phyloP scores from a whole-genome alignment of 2,329 filamentous ascomycete genomes.

The Microdochium nivale region DNA sequence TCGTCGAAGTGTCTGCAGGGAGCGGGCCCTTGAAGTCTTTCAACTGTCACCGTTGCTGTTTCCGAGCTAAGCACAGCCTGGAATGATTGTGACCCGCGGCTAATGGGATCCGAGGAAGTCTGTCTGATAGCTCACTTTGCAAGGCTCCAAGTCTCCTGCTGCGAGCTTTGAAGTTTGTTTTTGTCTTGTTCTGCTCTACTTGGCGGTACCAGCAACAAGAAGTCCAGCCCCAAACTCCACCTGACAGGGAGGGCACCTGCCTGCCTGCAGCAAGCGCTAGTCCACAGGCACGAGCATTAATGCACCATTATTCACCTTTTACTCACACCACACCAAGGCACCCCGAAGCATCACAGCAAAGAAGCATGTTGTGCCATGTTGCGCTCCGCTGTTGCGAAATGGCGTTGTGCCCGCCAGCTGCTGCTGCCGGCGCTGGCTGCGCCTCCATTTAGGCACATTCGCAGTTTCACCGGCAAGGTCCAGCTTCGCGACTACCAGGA shows the following conservation, averaged over 20 bases:
- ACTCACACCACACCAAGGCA: neutral
- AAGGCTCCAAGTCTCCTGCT: no score
- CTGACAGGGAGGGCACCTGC: no score
- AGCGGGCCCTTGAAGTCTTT: no score
- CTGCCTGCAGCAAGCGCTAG: no score
- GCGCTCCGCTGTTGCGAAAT: neutral
- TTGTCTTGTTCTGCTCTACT: neutral
- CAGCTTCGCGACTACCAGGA: constrained; percentile 78
- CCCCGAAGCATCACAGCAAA: neutral
- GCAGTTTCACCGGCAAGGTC: constrained; percentile 21
- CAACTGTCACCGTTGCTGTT: no score
- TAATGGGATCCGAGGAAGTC: neutral
- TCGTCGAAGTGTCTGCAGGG: no score
- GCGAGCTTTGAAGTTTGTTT: neutral
- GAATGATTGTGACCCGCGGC: no score
- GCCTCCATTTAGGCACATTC: neutral
- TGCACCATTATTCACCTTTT: no score
- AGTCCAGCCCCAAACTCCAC: neutral
- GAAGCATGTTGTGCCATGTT: neutral
- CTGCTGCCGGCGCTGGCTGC: neutral
- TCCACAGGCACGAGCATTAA: no score
- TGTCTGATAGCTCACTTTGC: neutral
- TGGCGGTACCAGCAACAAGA: neutral
- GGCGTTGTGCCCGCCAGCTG: neutral
- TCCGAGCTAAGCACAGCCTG: no score